Evolutionary conservation across 106 monocot genomes (phyloP), one percentile per base, ranked within the genome.

Genomic region (Dioscorea alata): DNA sequence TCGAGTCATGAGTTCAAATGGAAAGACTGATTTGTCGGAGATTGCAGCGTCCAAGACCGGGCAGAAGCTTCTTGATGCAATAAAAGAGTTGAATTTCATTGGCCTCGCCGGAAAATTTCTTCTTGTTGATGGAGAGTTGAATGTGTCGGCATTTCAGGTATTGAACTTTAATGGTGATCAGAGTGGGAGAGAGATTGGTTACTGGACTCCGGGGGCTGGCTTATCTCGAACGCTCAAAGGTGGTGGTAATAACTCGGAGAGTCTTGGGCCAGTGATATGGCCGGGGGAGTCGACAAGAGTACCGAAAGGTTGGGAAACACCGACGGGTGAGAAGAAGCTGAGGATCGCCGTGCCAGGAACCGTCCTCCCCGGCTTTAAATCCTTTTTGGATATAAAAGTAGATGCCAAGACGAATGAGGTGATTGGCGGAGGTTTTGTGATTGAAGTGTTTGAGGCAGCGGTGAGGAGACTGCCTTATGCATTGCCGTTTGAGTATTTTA

Each of bases 81-180:
- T 54, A 54, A 1, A 3, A 19, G 18, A 18, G 18, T 13, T 14
- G 18, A 63, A 49, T 2, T 93, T 93, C 61, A 32, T 33, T 18
- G 93, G 93, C 1, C 9, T 93, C 28, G 71, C 70, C 1, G 93
- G 93, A 5, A 64, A 70, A 4, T 93, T 93, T 51, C 72, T 20
- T 32, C 71, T 93, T 13, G 65, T 84, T 10, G 34, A 16, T 14
- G 63, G 63, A 8, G 23, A 63, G 18, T 16, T 63, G 32, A 19
- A 63, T 2, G 15, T 23, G 19, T 76, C 79, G 4, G 21, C 65
- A 1, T 85, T 81, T 51, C 49, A 61, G 16, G 68, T 85, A 24
- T 33, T 85, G 18, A 81, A 81, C 65, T 64, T 81, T 34, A 49
- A 73, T 6, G 72, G 75, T 6, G 25, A 28, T 28, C 28, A 33